Evolutionary conservation across 176 grass and related monocot species (phyloP).

Genomic region (Echinochloa phyllopogon): DNA sequence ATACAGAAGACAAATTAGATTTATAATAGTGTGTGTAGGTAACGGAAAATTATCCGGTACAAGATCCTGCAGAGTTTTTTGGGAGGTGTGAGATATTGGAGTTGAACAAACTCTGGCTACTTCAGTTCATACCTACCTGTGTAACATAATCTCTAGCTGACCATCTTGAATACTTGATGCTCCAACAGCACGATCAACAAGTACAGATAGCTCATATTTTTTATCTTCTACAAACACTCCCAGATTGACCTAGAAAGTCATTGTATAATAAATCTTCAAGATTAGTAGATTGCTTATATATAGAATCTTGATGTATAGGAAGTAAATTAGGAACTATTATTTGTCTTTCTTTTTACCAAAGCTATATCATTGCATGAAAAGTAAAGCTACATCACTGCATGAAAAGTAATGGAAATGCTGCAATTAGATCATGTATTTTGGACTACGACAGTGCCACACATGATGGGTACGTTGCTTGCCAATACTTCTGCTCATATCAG

Average conservation of each 20-base stretch:
- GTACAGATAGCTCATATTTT: constrained; percentile 78
- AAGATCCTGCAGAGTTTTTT: not conserved
- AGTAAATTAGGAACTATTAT: not conserved
- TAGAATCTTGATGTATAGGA: not conserved
- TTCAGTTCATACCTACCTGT: constrained; percentile 74
- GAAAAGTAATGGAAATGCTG: not conserved
- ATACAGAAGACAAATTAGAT: constrained; percentile 15
- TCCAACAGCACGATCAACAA: constrained; percentile 89
- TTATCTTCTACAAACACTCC: constrained; percentile 75
- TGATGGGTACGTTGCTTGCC: not conserved
- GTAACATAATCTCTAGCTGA: constrained; percentile 91
- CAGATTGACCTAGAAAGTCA: constrained; percentile 70
- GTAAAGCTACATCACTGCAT: not conserved
- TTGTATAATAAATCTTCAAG: constrained; percentile 23
- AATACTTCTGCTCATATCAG: not conserved
- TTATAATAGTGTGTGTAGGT: not conserved
- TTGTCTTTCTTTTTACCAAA: not conserved
- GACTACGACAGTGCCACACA: not conserved
- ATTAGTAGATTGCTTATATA: not conserved
- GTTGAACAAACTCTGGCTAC: not conserved
- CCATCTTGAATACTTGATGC: constrained; percentile 92
- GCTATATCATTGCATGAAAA: not conserved
- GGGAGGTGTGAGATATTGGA: not conserved
- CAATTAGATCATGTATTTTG: not conserved
- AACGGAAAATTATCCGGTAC: not conserved